Evolutionary conservation across 2,329 filamentous ascomycete genomes (phyloP), one percentile per base, ranked within the genome.

Genomic region (Scedosporium apiospermum): DNA sequence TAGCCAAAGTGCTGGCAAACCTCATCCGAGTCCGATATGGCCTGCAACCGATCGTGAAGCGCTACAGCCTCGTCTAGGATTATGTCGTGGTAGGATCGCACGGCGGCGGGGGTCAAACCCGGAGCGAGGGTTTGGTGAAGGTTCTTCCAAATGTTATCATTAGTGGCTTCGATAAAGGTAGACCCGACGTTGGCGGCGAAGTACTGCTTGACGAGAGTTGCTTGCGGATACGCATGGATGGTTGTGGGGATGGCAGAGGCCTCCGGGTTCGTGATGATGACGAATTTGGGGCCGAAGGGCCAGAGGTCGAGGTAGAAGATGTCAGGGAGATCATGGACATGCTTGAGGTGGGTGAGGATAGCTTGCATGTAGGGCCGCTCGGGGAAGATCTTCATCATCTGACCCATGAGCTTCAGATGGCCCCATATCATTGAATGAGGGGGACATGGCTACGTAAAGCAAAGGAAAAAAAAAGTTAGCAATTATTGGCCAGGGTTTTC

Each of bases 251-350:
- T 62, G 26, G 69, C 68, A 41, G 67, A 65, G 18, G 69, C 64
- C 4, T 67, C 67, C 1, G 71, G 71, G 5, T 68, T 68, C 6
- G 67, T 63, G 46, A 73, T 59, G 38, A 71, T 64, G 26, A 68
- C 65, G 30, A 71, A 69, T 9, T 66, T 64, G n/a, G 67, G 65
- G 46, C 65, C 66, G 23, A 73, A 66, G n/a, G 71, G 69, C 44
- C 68, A 71, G 6, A 71, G 30, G 58, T 74, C 72, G 55, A 74
- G 64, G 57, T 73, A 74, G 53, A 71, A 70, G 16, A 74, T 68
- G 23, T 70, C 71, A 0, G 69, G 67, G 6, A 74, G 65, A 21
- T 68, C 62, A 30, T 66, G 65, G 21, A 65, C 66, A 14, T 66
- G 65, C 3, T 66, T 65, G 23, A 70, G 64, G 57, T 67, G 63